Percentiles rank a stretch among this genome's conserved stretches.
These are phyloP conservation scores for Akanthomyces muscarius DNA, from an alignment of 2,329 filamentous ascomycete species.

Conservation along the genomic window DNA sequence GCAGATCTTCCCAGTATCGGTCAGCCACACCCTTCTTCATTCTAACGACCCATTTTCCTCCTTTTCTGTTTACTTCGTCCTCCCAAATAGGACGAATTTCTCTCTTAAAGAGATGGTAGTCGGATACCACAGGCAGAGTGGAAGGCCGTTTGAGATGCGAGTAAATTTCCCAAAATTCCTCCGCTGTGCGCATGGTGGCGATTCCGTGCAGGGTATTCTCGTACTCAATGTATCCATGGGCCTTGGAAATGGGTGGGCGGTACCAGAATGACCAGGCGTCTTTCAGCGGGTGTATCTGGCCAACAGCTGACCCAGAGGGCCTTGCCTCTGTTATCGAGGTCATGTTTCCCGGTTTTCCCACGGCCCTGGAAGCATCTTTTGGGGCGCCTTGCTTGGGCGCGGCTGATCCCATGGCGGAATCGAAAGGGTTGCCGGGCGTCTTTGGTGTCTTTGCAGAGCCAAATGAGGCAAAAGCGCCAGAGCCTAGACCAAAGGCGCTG, in stretches of 20 bases:
- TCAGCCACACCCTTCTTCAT: slow-evolving; percentile 97
- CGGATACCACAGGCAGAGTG: slow-evolving; percentile 81
- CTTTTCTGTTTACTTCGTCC: slow-evolving; percentile 92
- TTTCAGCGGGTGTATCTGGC: slow-evolving; percentile 58
- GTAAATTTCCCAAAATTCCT: slow-evolving; percentile 91
- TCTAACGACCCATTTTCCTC: slow-evolving; percentile 95
- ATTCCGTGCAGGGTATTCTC: slow-evolving; percentile 92
- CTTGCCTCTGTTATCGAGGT: slow-evolving; percentile 44
- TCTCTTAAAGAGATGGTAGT: slow-evolving; percentile 97
- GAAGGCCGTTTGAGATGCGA: slow-evolving; percentile 87
- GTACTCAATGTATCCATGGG: slow-evolving; percentile 81
- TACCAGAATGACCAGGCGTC: slow-evolving; percentile 97
- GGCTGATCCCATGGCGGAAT: slow-evolving; percentile 58
- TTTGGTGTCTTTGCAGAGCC: slow-evolving; percentile 86
- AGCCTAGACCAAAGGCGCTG: slow-evolving; percentile 88
- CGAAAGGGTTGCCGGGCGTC: slow-evolving; percentile 74
- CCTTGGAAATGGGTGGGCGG: slow-evolving; percentile 92
- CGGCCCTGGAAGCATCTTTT: slow-evolving; percentile 31
- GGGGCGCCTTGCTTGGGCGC: slow-evolving; percentile 28
- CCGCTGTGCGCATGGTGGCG: slow-evolving; percentile 73
- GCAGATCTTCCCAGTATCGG: slow-evolving; percentile 92
- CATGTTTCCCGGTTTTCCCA: slow-evolving; percentile 33
- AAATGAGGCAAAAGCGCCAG: slow-evolving; percentile 87
- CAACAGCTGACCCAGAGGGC: slow-evolving; percentile 32
- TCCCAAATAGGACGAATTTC: slow-evolving; percentile 98